These are phyloP conservation scores for Syzygium malaccense DNA, from an alignment of 441 rosid genomes.

Conservation along the genomic window DNA sequence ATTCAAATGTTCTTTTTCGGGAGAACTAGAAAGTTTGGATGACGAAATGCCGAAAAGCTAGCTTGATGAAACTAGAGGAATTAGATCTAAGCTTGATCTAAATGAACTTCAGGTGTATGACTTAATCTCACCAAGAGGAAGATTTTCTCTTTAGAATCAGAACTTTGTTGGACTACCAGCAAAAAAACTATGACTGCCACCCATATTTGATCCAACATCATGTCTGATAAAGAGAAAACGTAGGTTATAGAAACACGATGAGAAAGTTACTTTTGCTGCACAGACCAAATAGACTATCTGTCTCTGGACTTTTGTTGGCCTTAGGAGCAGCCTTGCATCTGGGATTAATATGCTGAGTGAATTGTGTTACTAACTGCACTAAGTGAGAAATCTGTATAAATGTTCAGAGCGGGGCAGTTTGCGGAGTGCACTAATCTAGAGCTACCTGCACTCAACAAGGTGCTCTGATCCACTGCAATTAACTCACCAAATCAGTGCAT, in stretches of 20 bases:
- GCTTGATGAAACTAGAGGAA: neutral
- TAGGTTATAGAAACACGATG: neutral
- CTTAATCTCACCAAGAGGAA: neutral
- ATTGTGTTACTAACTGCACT: neutral
- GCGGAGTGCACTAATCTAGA: neutral
- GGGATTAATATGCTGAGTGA: neutral
- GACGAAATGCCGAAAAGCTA: neutral
- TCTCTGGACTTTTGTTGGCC: neutral
- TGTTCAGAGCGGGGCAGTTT: neutral
- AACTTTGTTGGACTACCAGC: neutral
- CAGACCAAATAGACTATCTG: neutral
- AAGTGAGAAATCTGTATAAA: neutral
- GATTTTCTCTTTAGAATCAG: neutral
- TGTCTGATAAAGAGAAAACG: neutral
- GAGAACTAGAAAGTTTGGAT: neutral
- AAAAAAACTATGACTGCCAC: neutral
- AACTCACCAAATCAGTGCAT: neutral
- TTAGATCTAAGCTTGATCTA: neutral
- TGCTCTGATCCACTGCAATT: too few species aligned
- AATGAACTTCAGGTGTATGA: neutral
- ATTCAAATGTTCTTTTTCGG: neutral
- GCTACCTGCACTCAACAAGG: too few species aligned
- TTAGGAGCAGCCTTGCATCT: neutral
- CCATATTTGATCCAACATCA: neutral
- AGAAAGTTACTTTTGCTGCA: neutral